Base-by-base conservation (phyloP, 192 early-diverging fungal species). In the Physocladia obscura region DNA sequence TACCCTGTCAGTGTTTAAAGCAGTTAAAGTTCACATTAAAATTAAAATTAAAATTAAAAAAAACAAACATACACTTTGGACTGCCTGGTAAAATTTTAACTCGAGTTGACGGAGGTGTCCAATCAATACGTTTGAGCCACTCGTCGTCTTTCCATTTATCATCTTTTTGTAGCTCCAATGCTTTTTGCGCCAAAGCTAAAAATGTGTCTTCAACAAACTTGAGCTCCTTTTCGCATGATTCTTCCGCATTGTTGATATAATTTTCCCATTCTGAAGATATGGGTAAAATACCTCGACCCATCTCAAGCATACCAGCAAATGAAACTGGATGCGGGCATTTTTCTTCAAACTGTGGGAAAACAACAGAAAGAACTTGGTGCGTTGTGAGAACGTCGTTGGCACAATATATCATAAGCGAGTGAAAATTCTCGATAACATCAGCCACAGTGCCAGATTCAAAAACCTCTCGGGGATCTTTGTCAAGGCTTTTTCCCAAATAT, bases 301-400 rank as follows among this genome's bases (percentile, higher is more conserved):
- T 96, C 44, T 89, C 84, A 55, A 96, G 55, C 70, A 93, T 90
- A 0, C 97, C 97, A 2, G 89, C 89, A 80, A 99, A 94, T 31
- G 94, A 94, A 36, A 89, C 92, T 2, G 95, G 94, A 63, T 96
- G 95, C 17, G 97, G 97, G 67, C 95, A 97, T 48, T 93, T 92
- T 22, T 81, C 40, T 22, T 76, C 64, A 72, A 90, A 98, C 35
- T 76, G 77, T 22, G 91, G 89, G 1, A 91, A 87, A 1, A 93
- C 83, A 27, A 68, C 62, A 44, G 77, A 74, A 61, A 88, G 96
- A 19, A 98, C 84, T 30, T 76, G 62, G 34, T 89, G 87, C 1
- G 97, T 97, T 15, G 85, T 79, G 0, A 60, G 59, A 0, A 97
- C 95, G 76, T 98, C 97, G n/a, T 69, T 74, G 17, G 94, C 94